A percentile compares a stretch with the other conserved stretches of the same genome.
These are phyloP conservation scores for Conidiobolus incongruus DNA, from an alignment of 371 early-diverging fungal species.

Conservation along the genomic window DNA sequence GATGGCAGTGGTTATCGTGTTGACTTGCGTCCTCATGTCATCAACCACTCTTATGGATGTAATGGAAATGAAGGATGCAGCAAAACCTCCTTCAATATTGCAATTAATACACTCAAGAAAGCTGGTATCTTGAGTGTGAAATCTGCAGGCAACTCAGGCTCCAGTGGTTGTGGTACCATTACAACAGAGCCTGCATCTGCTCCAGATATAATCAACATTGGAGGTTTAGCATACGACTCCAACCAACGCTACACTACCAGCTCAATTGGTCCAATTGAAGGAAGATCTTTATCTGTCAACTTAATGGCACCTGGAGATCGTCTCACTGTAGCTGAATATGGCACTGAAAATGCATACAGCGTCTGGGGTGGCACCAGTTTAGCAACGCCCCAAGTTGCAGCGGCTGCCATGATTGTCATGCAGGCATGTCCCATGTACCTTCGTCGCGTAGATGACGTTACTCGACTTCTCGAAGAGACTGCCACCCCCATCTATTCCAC, in stretches of 20 bases:
- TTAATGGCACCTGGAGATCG: constrained; percentile 13
- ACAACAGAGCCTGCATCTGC: neutral
- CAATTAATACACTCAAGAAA: neutral
- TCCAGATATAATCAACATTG: neutral
- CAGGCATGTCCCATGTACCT: neutral
- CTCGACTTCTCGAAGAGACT: neutral
- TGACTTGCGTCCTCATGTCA: neutral
- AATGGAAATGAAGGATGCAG: neutral
- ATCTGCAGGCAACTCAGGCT: neutral
- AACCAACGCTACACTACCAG: neutral
- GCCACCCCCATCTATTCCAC: neutral
- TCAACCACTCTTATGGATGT: neutral
- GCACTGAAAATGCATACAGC: neutral
- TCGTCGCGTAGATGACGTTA: neutral
- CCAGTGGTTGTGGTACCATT: neutral
- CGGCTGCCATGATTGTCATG: constrained; percentile 19
- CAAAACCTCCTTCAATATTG: neutral
- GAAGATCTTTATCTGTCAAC: neutral
- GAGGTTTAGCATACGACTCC: neutral
- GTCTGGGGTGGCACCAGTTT: constrained; percentile 25
- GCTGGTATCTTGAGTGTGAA: neutral
- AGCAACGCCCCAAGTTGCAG: constrained; percentile 64
- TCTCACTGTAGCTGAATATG: constrained; percentile 10
- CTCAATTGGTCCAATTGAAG: neutral
- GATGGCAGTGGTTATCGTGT: neutral